Evolutionary conservation across 2,329 filamentous ascomycete genomes (phyloP).

Genomic region (Arachnomyces sp.): DNA sequence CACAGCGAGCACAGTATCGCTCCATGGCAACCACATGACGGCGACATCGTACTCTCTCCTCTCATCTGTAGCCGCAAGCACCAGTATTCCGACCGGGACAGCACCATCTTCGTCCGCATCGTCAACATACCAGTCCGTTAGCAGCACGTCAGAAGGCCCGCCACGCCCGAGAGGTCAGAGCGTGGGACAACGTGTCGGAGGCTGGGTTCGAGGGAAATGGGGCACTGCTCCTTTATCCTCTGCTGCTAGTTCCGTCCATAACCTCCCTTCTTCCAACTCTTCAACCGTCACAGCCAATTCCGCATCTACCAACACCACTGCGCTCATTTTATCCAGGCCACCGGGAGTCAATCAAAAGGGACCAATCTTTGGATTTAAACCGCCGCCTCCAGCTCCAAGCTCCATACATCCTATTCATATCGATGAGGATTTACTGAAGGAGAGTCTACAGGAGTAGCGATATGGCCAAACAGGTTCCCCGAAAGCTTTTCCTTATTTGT

Average conservation of each 20-base stretch:
- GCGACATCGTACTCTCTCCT: constrained; percentile 26
- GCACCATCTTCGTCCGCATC: constrained; percentile 15
- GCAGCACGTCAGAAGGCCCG: constrained; percentile 15
- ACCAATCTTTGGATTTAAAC: constrained; percentile 62
- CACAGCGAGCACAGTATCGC: constrained; percentile 24
- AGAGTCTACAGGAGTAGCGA: constrained; percentile 47
- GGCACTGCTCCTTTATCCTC: constrained; percentile 41
- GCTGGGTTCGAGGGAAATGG: constrained; percentile 60
- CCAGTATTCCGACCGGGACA: constrained; percentile 15
- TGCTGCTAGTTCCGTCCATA: constrained; percentile 4
- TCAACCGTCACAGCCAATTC: constrained; percentile 30
- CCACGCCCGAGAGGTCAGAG: constrained; percentile 10
- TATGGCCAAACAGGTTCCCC: not conserved
- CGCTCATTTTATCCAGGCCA: constrained; percentile 41
- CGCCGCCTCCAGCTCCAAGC: constrained; percentile 48
- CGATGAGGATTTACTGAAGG: constrained; percentile 54
- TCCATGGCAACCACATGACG: constrained; percentile 12
- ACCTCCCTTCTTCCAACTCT: not conserved
- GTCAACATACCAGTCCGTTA: constrained; percentile 16
- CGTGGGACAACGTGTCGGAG: constrained; percentile 51
- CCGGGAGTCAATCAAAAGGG: constrained; percentile 75
- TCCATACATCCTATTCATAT: constrained; percentile 52
- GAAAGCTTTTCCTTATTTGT: constrained; percentile 1
- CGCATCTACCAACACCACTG: constrained; percentile 10
- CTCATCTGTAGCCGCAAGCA: constrained; percentile 28